These are phyloP conservation scores for Entomortierella lignicola DNA, from an alignment of 192 early-diverging fungal genomes.

Conservation along the genomic window DNA sequence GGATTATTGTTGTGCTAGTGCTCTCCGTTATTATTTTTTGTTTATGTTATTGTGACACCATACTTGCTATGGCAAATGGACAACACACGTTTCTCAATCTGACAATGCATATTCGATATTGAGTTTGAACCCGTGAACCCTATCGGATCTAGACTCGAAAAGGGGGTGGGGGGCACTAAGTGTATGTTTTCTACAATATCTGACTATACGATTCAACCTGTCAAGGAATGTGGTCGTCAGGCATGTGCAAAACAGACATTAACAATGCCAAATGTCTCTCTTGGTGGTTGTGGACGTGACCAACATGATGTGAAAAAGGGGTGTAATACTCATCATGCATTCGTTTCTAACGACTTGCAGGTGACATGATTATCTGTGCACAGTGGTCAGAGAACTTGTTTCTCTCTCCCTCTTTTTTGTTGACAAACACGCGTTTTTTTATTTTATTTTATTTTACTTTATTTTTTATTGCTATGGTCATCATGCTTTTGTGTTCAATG, in stretches of 20 bases:
- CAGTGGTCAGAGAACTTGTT: background rate
- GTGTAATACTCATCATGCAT: background rate
- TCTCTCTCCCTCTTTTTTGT: background rate
- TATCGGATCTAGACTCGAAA: too few species aligned
- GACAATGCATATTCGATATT: background rate
- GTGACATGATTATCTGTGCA: background rate
- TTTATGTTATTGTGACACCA: background rate
- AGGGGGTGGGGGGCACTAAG: too few species aligned
- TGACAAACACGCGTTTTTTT: background rate
- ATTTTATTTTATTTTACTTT: too few species aligned
- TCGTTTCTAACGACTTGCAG: background rate
- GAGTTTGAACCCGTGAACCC: background rate
- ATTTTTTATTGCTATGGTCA: slow-evolving; percentile 1
- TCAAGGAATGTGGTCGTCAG: too few species aligned
- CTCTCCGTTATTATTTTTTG: slow-evolving; percentile 10
- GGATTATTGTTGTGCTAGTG: slow-evolving; percentile 9
- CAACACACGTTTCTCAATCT: background rate
- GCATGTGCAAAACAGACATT: background rate
- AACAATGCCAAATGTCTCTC: background rate
- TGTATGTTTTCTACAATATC: background rate
- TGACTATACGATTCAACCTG: background rate
- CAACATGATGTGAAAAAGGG: background rate
- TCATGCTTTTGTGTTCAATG: slow-evolving; percentile 2
- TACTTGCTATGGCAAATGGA: background rate
- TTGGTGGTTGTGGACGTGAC: background rate